Evolutionary conservation across 129 eudicot genomes (phyloP).

Genomic region (Erigeron canadensis): DNA sequence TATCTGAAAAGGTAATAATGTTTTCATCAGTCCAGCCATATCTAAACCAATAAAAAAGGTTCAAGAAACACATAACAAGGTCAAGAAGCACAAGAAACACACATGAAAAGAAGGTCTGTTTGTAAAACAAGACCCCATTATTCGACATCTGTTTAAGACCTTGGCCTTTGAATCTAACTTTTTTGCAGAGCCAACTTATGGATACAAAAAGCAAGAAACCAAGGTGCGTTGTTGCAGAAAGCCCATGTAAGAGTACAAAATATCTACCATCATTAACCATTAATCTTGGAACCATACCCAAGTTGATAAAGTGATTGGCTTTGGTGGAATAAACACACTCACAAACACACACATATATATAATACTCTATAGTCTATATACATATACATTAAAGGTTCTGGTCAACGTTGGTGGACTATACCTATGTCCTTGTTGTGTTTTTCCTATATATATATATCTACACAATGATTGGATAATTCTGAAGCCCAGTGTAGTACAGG

Average conservation of each 20-base stretch:
- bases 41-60: too few relatives aligned
- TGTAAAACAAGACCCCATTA: too few relatives aligned
- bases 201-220: slow-evolving; percentile 28
- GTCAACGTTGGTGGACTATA: slow-evolving; percentile 3
- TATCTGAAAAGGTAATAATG: slow-evolving; percentile 36
- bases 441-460: background rate
- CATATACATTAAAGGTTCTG: background rate
- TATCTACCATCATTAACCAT: slow-evolving; percentile 9
- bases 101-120: too few relatives aligned
- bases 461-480: background rate
- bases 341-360: background rate
- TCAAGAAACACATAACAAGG: too few relatives aligned
- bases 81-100: too few relatives aligned
- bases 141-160: too few relatives aligned
- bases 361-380: background rate
- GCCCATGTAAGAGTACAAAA: slow-evolving; percentile 32
- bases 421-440: background rate
- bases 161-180: background rate
- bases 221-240: slow-evolving; percentile 39
- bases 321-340: background rate
- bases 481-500: too few relatives aligned
- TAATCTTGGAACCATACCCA: slow-evolving; percentile 9
- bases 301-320: background rate
- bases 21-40: slow-evolving; percentile 31
- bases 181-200: slow-evolving; percentile 35